A percentile compares a stretch with the other conserved stretches of the same genome.
These are phyloP conservation scores for Amphichorda felina DNA, from an alignment of 2,329 filamentous ascomycete species.

Conservation along the genomic window DNA sequence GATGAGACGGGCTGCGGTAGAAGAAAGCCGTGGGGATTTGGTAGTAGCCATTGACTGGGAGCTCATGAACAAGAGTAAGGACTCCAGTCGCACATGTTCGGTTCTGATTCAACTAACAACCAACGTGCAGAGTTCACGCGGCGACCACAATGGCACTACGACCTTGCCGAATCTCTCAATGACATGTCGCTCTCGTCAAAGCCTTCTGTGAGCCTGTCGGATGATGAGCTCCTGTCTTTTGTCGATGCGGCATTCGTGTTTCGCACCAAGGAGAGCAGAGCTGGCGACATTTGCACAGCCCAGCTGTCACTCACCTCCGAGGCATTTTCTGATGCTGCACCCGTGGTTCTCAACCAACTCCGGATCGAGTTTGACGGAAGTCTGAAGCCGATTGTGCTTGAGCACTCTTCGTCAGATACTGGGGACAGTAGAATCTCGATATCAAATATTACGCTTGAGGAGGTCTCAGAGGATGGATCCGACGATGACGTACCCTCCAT, in stretches of 20 bases:
- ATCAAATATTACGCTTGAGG: conserved; percentile 15
- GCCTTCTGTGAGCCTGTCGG: conserved; percentile 37
- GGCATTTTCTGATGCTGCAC: conserved; percentile 37
- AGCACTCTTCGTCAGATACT: conserved; percentile 20
- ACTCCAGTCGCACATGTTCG: conserved; percentile 5
- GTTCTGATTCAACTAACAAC: not conserved
- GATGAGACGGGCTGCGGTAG: conserved; percentile 43
- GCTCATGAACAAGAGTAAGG: conserved; percentile 46
- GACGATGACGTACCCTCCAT: conserved; percentile 18
- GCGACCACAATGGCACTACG: conserved; percentile 47
- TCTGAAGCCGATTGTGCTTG: conserved; percentile 41
- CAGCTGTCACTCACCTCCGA: conserved; percentile 47
- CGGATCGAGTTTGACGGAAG: conserved; percentile 44
- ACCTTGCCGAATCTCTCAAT: conserved; percentile 44
- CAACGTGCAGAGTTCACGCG: conserved; percentile 34
- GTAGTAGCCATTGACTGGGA: conserved; percentile 56
- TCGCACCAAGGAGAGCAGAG: conserved; percentile 43
- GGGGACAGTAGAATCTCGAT: conserved; percentile 8
- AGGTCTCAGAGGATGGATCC: conserved; percentile 14
- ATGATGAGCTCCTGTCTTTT: conserved; percentile 40
- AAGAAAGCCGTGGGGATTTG: conserved; percentile 38
- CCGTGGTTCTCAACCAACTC: conserved; percentile 39
- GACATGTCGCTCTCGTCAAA: conserved; percentile 29
- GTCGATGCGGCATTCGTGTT: conserved; percentile 46
- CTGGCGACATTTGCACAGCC: conserved; percentile 45